phyloP scores from a whole-genome alignment of 257 asterid genomes.

The Solanum corneliomulleri region DNA sequence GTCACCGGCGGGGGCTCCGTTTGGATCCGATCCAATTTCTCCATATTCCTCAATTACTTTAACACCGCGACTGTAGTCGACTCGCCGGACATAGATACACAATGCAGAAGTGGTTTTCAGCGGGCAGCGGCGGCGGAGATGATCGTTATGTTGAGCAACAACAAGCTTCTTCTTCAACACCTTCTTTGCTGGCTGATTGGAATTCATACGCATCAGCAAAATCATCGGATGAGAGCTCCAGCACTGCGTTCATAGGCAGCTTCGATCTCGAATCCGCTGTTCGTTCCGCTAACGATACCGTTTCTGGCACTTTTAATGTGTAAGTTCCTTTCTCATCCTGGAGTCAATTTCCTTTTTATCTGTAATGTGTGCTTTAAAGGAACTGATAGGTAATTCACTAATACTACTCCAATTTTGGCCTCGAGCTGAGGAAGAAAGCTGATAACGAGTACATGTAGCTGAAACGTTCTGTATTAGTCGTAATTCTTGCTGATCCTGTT shows the following conservation, averaged over 20 bases:
- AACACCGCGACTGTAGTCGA: not conserved
- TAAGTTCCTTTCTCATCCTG: conserved; percentile 18
- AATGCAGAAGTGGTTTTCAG: conserved; percentile 84
- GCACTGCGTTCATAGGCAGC: conserved; percentile 41
- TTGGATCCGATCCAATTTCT: not conserved
- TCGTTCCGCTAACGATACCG: conserved; percentile 81
- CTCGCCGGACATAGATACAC: not conserved
- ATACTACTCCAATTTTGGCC: not conserved
- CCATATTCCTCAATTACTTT: not conserved
- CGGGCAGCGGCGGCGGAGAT: conserved; percentile 17
- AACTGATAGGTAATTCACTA: not conserved
- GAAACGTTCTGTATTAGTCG: not conserved
- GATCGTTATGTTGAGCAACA: conserved; percentile 13
- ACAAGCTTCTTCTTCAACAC: conserved; percentile 21
- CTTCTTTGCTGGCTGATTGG: conserved; percentile 73
- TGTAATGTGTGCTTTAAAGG: not conserved
- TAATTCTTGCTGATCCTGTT: not conserved
- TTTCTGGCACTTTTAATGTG: conserved; percentile 75
- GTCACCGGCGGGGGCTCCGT: not conserved
- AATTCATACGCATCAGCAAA: conserved; percentile 59
- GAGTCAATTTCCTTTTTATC: not conserved
- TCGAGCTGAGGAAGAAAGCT: not conserved
- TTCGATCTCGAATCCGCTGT: conserved; percentile 82
- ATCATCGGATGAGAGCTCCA: conserved; percentile 38
- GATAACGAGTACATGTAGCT: not conserved